Percentiles rank a stretch among this genome's conserved stretches.
Conservation (phyloP, 495 filamentous ascomycete genomes). For the Xylaria cubensis region DNA sequence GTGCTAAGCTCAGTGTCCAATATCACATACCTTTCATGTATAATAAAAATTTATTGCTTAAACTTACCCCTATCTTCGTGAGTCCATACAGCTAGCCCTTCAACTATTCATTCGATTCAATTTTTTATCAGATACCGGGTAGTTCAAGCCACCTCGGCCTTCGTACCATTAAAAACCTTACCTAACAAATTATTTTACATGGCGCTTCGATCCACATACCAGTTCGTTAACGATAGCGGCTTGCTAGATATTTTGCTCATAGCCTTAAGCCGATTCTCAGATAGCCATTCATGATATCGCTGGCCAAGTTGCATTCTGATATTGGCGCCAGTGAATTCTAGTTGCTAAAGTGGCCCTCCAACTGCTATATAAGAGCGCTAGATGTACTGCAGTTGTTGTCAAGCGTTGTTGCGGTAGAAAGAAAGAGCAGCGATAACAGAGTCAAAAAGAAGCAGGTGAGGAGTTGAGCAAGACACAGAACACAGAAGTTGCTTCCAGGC, state of each 20-base stretch:
- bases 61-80: not conserved
- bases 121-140: not conserved
- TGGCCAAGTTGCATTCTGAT: not conserved
- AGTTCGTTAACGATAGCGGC: not conserved
- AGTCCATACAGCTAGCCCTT: not conserved
- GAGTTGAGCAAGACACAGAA: conserved; percentile 16
- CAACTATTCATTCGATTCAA: not conserved
- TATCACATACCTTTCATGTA: not conserved
- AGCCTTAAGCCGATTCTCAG: not conserved
- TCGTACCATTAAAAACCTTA: not conserved
- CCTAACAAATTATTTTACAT: not conserved
- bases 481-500: conserved; percentile 26
- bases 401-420: not conserved
- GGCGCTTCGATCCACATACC: conserved; percentile 8
- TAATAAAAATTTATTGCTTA: not conserved
- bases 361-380: not conserved
- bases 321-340: not conserved
- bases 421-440: not conserved
- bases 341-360: not conserved
- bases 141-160: not conserved
- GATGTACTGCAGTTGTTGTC: not conserved
- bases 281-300: not conserved
- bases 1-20: not conserved
- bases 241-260: conserved; percentile 13
- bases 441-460: not conserved